These are phyloP conservation scores for Eucalyptus erythrocorys DNA, from an alignment of 345 rosid species.

Conservation along the genomic window DNA sequence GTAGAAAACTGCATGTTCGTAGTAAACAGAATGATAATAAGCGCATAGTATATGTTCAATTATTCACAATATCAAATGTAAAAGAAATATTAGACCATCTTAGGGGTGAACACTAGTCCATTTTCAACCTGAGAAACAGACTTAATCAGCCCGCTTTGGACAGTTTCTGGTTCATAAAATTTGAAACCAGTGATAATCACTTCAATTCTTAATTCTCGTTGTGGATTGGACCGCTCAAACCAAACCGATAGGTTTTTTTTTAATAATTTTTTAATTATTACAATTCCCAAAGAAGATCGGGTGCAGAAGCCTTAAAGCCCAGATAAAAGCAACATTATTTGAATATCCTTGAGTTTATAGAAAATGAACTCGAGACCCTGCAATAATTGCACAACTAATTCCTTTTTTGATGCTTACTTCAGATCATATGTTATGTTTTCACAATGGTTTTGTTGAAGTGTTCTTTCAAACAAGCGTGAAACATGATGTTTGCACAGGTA, in stretches of 20 bases:
- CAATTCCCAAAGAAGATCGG: background rate
- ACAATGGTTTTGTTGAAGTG: background rate
- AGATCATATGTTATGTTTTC: fast-evolving
- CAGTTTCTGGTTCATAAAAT: too few relatives aligned
- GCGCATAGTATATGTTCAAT: background rate
- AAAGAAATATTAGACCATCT: background rate
- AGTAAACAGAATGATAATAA: background rate
- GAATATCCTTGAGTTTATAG: background rate
- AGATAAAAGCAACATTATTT: background rate
- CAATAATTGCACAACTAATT: background rate
- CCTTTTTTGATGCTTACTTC: background rate
- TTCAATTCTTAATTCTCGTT: fast-evolving
- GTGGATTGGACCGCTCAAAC: background rate
- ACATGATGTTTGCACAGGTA: background rate
- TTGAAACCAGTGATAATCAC: background rate
- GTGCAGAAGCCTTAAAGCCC: background rate
- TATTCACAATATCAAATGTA: background rate
- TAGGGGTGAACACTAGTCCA: background rate
- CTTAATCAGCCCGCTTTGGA: background rate
- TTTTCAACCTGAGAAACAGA: fast-evolving
- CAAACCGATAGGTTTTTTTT: too few relatives aligned
- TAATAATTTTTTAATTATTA: too few relatives aligned
- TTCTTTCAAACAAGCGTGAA: too few relatives aligned
- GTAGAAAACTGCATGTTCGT: background rate
- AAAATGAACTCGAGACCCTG: background rate